Evolutionary conservation across 73 alveolate species (phyloP), one percentile per base, ranked within the genome.

Genomic region (Paramecium pentaurelia): DNA sequence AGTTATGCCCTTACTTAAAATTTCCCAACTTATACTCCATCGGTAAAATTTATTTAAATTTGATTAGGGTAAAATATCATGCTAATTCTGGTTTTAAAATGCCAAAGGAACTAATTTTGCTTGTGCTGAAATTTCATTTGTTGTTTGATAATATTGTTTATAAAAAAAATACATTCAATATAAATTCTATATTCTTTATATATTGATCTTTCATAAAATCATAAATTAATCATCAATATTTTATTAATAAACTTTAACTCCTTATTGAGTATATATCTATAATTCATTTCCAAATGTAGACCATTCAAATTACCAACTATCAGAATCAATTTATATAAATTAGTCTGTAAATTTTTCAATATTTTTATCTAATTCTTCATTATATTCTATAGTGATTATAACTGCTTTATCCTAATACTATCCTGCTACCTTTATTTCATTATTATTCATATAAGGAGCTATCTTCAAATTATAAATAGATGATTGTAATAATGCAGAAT

Each of bases 21-120:
- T 14, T 80, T 80, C 51, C 91, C 91, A 7, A 32, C 91, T 37
- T 80, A 32, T 25, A 80, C 91, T 18, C 91, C 91, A 45, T 80
- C 71, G 16, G 84, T 64, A 64, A 28, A 32, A 28, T 2, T 28
- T 12, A 28, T 32, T 28, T 64, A 32, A 64, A 28, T 28, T 4
- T 16, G 2, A 10, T 28, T 64, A 64, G 84, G 91, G 91, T n/a
- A 80, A 49, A 47, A 80, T 80, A 27, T 4, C 58, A 25, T 27
- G 34, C 22, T 49, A 80, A 47, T 80, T 80, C 91, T 49, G 47
- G 45, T 80, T 80, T 47, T 16, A 45, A 80, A 42, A 80, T 27
- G 75, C 47, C 77, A 47, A 36, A 80, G 45, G 73, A 36, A 77
- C 22, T 8, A 49, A 80, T 14, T 34, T 80, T 22, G 71, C 77